phyloP scores from a whole-genome alignment of 371 early-diverging fungal genomes.

The Conidiobolus incongruus region DNA sequence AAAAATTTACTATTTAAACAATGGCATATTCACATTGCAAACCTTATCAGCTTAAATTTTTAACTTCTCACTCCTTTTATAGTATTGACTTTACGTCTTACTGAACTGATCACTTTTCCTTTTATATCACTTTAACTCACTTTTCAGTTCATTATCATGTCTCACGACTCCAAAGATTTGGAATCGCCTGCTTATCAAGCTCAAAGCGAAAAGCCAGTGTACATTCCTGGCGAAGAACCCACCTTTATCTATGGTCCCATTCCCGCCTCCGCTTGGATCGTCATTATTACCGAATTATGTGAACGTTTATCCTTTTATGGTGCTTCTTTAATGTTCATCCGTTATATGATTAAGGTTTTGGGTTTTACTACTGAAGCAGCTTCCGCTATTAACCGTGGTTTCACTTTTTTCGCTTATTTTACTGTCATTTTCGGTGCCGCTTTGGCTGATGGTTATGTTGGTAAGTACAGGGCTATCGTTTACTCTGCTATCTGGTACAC shows the following conservation, averaged over 20 bases:
- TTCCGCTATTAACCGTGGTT: slow-evolving; percentile 43
- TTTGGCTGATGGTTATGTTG: slow-evolving; percentile 55
- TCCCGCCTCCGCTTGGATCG: slow-evolving; percentile 23
- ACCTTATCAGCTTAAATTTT: too few relatives aligned
- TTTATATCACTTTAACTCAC: too few relatives aligned
- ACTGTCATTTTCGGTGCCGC: slow-evolving; percentile 59
- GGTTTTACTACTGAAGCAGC: slow-evolving; percentile 25
- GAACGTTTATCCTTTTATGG: slow-evolving; percentile 59
- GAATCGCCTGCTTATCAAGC: too few relatives aligned
- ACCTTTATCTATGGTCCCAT: slow-evolving; percentile 17
- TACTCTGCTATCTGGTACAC: slow-evolving; percentile 36
- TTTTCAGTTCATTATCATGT: too few relatives aligned
- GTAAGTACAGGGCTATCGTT: slow-evolving; percentile 59
- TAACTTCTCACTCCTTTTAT: too few relatives aligned
- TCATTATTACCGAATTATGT: too few relatives aligned
- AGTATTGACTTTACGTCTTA: too few relatives aligned
- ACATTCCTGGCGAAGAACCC: slow-evolving; percentile 17
- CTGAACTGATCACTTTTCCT: too few relatives aligned
- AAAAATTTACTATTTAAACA: too few relatives aligned
- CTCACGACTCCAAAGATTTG: too few relatives aligned
- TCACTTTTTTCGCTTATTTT: slow-evolving; percentile 58
- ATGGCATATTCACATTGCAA: too few relatives aligned
- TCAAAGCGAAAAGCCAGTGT: background rate
- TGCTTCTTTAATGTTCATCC: slow-evolving; percentile 38
- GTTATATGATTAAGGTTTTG: slow-evolving; percentile 25